Percentiles rank a stretch among this genome's conserved stretches.
Evolutionary conservation across 2,329 filamentous ascomycete species (phyloP).

Genomic region (Diplodia sapinea): DNA sequence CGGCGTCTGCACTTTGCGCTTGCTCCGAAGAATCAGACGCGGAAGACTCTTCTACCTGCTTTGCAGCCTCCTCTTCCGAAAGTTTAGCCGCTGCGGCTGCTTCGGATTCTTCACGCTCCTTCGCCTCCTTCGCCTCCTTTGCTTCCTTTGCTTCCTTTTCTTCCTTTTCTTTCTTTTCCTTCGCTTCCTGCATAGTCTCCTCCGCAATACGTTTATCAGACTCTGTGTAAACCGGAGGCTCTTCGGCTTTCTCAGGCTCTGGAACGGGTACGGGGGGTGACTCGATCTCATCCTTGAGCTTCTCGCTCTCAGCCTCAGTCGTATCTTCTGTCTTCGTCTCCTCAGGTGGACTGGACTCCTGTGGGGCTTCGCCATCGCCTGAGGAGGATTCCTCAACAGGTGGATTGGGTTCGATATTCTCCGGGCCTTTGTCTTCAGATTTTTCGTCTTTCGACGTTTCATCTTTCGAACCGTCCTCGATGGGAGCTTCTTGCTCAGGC

Average conservation of each 20-base stretch:
- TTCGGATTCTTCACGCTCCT: background rate
- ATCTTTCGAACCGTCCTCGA: background rate
- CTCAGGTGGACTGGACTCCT: background rate
- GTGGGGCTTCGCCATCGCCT: background rate
- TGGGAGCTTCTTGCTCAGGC: background rate
- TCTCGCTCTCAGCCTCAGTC: background rate
- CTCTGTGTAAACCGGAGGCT: background rate
- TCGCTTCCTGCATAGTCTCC: background rate
- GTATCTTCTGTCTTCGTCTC: background rate
- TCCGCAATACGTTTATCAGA: background rate
- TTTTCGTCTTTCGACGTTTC: background rate
- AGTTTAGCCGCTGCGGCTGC: background rate
- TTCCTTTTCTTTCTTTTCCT: background rate
- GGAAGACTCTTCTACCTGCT: conserved; percentile 5
- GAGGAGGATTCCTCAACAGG: background rate
- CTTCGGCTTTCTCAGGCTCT: background rate
- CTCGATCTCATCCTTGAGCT: background rate
- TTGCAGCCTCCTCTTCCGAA: background rate
- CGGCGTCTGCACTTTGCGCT: background rate
- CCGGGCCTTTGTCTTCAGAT: background rate
- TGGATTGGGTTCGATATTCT: background rate
- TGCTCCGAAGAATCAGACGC: background rate
- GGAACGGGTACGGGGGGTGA: background rate
- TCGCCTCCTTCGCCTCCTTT: background rate
- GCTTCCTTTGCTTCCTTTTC: background rate